Percentiles rank a stretch among this genome's conserved stretches.
These are phyloP conservation scores for Linnemannia elongata DNA, from an alignment of 192 early-diverging fungal species.

Conservation along the genomic window DNA sequence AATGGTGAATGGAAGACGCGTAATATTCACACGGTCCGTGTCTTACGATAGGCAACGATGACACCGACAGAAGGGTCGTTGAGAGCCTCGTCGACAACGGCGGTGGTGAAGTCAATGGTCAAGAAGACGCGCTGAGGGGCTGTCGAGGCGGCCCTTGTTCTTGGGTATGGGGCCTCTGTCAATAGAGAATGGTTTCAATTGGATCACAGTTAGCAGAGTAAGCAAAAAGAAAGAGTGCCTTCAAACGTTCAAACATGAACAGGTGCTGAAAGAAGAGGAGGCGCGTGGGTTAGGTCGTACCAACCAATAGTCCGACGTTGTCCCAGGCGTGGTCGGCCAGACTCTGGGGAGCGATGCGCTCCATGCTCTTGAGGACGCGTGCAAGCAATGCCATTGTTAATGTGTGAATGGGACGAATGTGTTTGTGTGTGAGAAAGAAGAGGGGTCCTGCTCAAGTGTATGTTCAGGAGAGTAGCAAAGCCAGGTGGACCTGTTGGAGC, in stretches of 20 bases:
- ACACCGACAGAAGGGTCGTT: constrained; percentile 82
- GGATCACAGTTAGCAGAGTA: not conserved
- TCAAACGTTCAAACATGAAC: not conserved
- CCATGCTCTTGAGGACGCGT: constrained; percentile 75
- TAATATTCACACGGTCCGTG: not conserved
- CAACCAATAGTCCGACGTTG: constrained; percentile 92
- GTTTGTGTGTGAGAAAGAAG: not conserved
- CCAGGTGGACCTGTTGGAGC: not conserved
- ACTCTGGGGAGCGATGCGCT: constrained; percentile 87
- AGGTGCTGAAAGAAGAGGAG: not conserved
- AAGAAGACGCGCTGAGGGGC: constrained; percentile 83
- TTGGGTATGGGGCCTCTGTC: constrained; percentile 85
- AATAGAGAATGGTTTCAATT: not conserved
- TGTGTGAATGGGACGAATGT: not conserved
- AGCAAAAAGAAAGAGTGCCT: not conserved
- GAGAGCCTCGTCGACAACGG: constrained; percentile 82
- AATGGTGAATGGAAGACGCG: not conserved
- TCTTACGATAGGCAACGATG: constrained; percentile 88
- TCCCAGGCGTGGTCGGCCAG: constrained; percentile 90
- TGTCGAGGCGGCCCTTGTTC: constrained; percentile 49
- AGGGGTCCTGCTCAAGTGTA: no score
- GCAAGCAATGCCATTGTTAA: constrained; percentile 66
- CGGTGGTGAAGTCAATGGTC: constrained; percentile 92
- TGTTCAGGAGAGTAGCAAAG: not conserved
- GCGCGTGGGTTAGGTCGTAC: constrained; percentile 26